Conservation (phyloP, 495 filamentous ascomycete species). For the Penicillium soppii region DNA sequence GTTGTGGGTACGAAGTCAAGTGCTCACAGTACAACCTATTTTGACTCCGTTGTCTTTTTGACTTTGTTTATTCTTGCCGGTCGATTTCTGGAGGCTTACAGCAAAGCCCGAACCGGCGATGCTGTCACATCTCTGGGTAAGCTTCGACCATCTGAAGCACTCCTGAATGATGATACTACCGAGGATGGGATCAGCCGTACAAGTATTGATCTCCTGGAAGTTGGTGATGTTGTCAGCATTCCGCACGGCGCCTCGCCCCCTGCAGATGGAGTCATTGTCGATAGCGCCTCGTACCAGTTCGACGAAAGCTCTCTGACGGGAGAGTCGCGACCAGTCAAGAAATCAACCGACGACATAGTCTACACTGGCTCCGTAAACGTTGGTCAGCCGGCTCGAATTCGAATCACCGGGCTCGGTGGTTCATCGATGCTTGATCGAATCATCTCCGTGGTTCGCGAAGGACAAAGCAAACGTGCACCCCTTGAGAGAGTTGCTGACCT, state of each 20-base stretch:
- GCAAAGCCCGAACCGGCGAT: slow-evolving; percentile 88
- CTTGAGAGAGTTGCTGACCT: slow-evolving; percentile 83
- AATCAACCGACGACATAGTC: slow-evolving; percentile 67
- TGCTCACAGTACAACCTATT: slow-evolving; percentile 68
- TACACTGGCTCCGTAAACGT: slow-evolving; percentile 88
- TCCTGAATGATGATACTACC: slow-evolving; percentile 42
- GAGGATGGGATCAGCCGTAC: slow-evolving; percentile 43
- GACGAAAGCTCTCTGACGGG: slow-evolving; percentile 92
- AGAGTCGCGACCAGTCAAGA: slow-evolving; percentile 76
- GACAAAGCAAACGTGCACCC: slow-evolving; percentile 82
- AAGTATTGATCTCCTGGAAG: slow-evolving; percentile 73
- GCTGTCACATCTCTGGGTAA: slow-evolving; percentile 79
- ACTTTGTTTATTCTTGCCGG: slow-evolving; percentile 87
- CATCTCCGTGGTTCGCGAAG: slow-evolving; percentile 84
- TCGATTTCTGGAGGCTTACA: slow-evolving; percentile 84
- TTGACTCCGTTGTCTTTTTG: slow-evolving; percentile 91
- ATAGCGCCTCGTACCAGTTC: slow-evolving; percentile 63
- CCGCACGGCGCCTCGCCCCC: slow-evolving; percentile 82
- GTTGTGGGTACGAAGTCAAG: slow-evolving; percentile 32
- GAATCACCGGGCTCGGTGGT: slow-evolving; percentile 68
- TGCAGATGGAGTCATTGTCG: slow-evolving; percentile 71
- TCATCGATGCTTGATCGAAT: slow-evolving; percentile 92
- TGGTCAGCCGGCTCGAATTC: slow-evolving; percentile 65
- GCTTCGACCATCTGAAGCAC: slow-evolving; percentile 75
- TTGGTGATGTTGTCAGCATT: slow-evolving; percentile 76